phyloP scores from a whole-genome alignment of 148 eudicot species.

The Hydrangea macrophylla region DNA sequence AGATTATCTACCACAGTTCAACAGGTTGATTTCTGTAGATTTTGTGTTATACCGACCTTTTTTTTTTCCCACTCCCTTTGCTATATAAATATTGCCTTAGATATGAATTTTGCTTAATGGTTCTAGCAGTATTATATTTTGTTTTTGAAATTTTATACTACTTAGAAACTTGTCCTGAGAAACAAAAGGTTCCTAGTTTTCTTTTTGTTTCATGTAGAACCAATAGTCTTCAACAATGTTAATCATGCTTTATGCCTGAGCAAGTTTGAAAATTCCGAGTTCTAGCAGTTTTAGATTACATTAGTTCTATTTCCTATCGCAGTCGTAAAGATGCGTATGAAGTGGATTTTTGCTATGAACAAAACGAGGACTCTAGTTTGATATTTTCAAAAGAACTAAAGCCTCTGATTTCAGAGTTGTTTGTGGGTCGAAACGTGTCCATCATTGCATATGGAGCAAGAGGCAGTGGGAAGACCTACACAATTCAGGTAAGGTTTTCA shows the following conservation, averaged over 20 bases:
- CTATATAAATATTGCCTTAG: too few relatives aligned
- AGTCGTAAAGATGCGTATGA: slow-evolving; percentile 57
- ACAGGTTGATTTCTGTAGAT: not conserved
- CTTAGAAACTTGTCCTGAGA: not conserved
- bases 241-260: not conserved
- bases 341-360: slow-evolving; percentile 71
- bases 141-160: not conserved
- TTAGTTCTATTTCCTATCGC: slow-evolving; percentile 9
- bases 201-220: not conserved
- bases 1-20: too few relatives aligned
- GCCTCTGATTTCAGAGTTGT: slow-evolving; percentile 51
- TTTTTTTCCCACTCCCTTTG: too few relatives aligned
- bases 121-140: too few relatives aligned
- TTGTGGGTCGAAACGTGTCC: slow-evolving; percentile 55
- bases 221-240: not conserved
- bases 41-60: too few relatives aligned
- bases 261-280: not conserved
- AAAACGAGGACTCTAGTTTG: slow-evolving; percentile 34
- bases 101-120: too few relatives aligned
- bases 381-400: slow-evolving; percentile 58
- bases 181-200: not conserved
- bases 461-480: slow-evolving; percentile 84
- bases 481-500: slow-evolving; percentile 52
- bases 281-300: not conserved
- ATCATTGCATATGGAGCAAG: slow-evolving; percentile 79